phyloP scores from a whole-genome alignment of 2,329 filamentous ascomycete genomes.

The Ustulina deusta region DNA sequence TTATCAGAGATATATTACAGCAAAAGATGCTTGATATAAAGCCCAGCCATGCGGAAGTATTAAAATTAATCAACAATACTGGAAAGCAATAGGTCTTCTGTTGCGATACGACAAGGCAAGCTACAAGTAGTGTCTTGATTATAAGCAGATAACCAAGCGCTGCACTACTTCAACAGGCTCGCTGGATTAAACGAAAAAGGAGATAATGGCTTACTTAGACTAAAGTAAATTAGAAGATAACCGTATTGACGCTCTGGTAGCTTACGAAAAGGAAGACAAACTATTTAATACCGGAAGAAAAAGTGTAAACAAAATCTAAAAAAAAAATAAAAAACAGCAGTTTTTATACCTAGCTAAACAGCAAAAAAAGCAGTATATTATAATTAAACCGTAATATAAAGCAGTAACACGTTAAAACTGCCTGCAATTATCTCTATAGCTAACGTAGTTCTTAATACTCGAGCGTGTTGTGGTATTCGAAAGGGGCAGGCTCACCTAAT shows the following conservation, averaged over 20 bases:
- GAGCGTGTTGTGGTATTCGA: too few relatives aligned
- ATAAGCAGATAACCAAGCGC: neutral
- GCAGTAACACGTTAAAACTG: too few relatives aligned
- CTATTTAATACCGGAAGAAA: too few relatives aligned
- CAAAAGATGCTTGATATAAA: neutral
- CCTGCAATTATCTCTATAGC: too few relatives aligned
- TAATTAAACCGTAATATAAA: too few relatives aligned
- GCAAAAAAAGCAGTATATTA: too few relatives aligned
- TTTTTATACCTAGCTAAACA: too few relatives aligned
- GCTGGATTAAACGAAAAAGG: neutral
- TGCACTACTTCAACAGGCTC: neutral
- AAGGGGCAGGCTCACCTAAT: too few relatives aligned
- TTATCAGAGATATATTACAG: neutral
- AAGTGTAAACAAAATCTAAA: too few relatives aligned
- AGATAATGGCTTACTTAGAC: conserved; percentile 3
- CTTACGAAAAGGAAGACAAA: neutral
- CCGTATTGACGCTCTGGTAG: neutral
- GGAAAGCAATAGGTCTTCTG: neutral
- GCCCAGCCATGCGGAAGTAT: neutral
- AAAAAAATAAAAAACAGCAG: too few relatives aligned
- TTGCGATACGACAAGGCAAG: neutral
- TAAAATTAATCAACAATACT: neutral
- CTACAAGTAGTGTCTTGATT: conserved; percentile 1
- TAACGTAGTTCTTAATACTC: too few relatives aligned
- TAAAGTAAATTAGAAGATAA: neutral